phyloP scores from a whole-genome alignment of 106 monocot genomes.

The Apostasia ramifera region DNA sequence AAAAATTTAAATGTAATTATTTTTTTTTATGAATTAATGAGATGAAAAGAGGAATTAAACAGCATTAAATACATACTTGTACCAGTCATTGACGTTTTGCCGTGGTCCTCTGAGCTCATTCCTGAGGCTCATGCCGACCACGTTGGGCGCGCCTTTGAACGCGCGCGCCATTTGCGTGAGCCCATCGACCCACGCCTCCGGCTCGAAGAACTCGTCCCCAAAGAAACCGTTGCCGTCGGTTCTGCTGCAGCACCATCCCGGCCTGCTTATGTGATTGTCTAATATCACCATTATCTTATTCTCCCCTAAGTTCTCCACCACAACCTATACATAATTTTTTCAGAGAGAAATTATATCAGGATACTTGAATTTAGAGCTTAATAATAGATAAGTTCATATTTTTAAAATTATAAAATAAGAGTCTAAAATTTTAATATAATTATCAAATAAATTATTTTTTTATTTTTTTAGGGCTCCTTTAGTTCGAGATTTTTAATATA shows the following conservation, averaged over 20 bases:
- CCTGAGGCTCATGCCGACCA: conserved; percentile 33
- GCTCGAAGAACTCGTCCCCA: conserved; percentile 38
- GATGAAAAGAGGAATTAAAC: neutral
- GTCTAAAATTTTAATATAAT: neutral
- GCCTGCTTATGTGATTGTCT: conserved; percentile 46
- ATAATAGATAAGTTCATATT: too few species aligned
- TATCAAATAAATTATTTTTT: too few species aligned
- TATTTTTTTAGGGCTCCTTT: neutral
- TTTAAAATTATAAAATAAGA: neutral
- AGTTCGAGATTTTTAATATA: too few species aligned
- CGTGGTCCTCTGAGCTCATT: conserved; percentile 24
- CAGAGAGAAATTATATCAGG: too few species aligned
- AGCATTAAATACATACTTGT: conserved; percentile 2
- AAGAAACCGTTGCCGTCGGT: conserved; percentile 51
- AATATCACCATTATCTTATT: conserved; percentile 44
- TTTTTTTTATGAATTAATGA: neutral
- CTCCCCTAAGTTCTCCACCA: conserved; percentile 19
- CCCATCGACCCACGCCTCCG: conserved; percentile 24
- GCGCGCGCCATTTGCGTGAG: conserved; percentile 22
- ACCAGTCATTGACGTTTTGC: conserved; percentile 17
- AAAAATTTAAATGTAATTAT: neutral
- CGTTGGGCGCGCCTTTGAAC: conserved; percentile 11
- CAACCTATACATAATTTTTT: conserved; percentile 10
- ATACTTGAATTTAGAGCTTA: neutral
- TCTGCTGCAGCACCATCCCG: conserved; percentile 42